phyloP scores from a whole-genome alignment of 2,329 filamentous ascomycete genomes.

The Phymatotrichopsis omnivora region DNA sequence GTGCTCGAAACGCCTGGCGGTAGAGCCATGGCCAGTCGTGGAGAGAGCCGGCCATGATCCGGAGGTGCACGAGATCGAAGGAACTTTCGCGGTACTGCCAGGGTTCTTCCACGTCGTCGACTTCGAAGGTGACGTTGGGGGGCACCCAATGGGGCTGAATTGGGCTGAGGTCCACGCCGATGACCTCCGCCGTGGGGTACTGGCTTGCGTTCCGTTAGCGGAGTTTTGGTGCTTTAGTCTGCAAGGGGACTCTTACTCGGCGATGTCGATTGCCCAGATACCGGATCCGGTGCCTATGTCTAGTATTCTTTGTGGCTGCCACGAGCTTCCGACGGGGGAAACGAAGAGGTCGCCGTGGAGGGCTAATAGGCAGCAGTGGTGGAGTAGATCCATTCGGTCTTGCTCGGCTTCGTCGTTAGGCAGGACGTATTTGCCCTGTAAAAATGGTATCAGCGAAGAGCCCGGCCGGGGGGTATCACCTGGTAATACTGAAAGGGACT shows the following conservation, averaged over 20 bases:
- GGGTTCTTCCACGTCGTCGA: slow-evolving; percentile 1
- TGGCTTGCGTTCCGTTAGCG: slow-evolving; percentile 13
- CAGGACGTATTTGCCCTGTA: slow-evolving; percentile 47
- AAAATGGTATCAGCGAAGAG: slow-evolving; percentile 5
- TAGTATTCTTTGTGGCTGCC: slow-evolving; percentile 39
- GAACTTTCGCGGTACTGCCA: slow-evolving; percentile 4
- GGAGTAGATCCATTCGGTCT: slow-evolving; percentile 49
- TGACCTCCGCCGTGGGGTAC: slow-evolving; percentile 11
- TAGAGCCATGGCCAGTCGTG: too few relatives aligned
- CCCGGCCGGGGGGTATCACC: neutral
- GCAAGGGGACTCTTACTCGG: slow-evolving; percentile 24
- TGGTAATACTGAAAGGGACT: neutral
- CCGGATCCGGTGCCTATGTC: slow-evolving; percentile 41
- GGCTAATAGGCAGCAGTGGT: slow-evolving; percentile 42
- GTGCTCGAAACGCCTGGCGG: too few relatives aligned
- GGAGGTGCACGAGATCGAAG: slow-evolving; percentile 27
- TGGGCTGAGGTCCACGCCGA: slow-evolving; percentile 17
- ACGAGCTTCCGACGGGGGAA: slow-evolving; percentile 41
- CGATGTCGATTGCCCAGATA: slow-evolving; percentile 39
- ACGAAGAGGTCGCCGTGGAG: slow-evolving; percentile 39
- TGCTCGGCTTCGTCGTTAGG: slow-evolving; percentile 53
- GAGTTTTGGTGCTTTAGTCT: too few relatives aligned
- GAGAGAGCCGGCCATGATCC: too few relatives aligned
- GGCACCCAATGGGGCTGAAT: slow-evolving; percentile 8
- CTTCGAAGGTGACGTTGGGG: neutral